phyloP scores from a whole-genome alignment of 192 early-diverging fungal species.

The Umbelopsis isabellina region DNA sequence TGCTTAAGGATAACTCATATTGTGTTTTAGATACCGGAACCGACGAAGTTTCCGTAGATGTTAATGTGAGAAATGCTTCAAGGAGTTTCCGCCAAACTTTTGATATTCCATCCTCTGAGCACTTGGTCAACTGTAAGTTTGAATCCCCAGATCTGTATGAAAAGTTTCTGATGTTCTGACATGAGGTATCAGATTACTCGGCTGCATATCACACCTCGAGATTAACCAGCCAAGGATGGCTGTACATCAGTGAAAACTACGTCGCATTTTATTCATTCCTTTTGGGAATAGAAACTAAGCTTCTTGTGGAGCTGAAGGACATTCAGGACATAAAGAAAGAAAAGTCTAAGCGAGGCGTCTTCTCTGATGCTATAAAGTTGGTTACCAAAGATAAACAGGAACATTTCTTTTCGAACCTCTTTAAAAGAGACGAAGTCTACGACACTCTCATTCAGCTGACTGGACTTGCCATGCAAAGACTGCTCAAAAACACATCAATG shows the following conservation, averaged over 20 bases:
- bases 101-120: conserved; percentile 75
- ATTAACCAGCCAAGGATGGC: conserved; percentile 94
- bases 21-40: conserved; percentile 61
- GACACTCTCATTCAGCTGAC: conserved; percentile 93
- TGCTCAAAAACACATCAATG: conserved; percentile 81
- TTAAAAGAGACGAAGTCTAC: conserved; percentile 94
- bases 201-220: conserved; percentile 80
- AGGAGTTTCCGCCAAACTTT: conserved; percentile 91
- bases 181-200: conserved; percentile 71
- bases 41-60: conserved; percentile 82
- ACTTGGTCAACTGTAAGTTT: conserved; percentile 83
- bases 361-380: conserved; percentile 87
- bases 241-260: conserved; percentile 94
- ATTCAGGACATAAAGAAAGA: conserved; percentile 88
- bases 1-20: neutral
- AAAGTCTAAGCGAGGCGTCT: conserved; percentile 87
- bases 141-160: neutral
- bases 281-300: conserved; percentile 90
- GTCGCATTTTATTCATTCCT: conserved; percentile 95
- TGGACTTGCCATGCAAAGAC: conserved; percentile 81
- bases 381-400: conserved; percentile 78
- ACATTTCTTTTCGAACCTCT: conserved; percentile 93
- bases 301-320: conserved; percentile 90
- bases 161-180: neutral
- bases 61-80: conserved; percentile 85